Evolutionary conservation across 2,329 filamentous ascomycete genomes (phyloP), one percentile per base, ranked within the genome.

Genomic region (Emericellopsis cladophorae): DNA sequence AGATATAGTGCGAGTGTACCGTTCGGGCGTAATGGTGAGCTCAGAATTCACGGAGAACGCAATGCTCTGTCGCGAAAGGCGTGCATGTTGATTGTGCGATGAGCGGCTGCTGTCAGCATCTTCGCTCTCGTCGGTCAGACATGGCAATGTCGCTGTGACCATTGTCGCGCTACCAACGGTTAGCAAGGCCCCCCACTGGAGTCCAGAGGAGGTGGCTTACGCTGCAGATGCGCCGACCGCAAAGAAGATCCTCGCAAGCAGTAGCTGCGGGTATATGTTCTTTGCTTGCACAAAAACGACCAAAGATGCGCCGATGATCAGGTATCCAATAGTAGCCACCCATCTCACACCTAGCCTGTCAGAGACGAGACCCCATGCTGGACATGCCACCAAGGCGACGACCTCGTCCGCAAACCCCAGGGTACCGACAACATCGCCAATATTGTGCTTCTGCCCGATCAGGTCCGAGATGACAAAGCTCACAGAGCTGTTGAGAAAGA

Each of bases 141-240:
- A 80, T 2, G 92, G 92, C 21, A 98, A 69, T 36, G 94, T 87
- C 4, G 92, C 92, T 8, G 92, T 96, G 16, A 98, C 92, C 92
- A 98, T 98, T 1, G 92, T 96, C 12, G 88, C 74, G 5, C 74
- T 78, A 42, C 10, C 45, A 14, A 21, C 23, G 9, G 10, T 35
- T 36, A 35, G 32, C 18, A 8, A 35, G 8, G 8, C 32, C n/a
- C 6, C 23, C n/a, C n/a, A 23, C 16, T 29, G 7, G n/a, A 15
- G 32, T 4, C n/a, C n/a, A 15, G 9, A 35, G 18, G 15, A 12
- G 24, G 9, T 8, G 5, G 59, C 72, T 64, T 55, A 89, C 71
- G 84, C 79, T 18, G 90, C 92, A n/a, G 89, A 88, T 16, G 85
- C 92, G 21, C 92, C 92, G 15, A 95, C 51, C 49, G 89, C 92